Conservation (phyloP, 2,329 filamentous ascomycete species). For the Fusarium begoniae region DNA sequence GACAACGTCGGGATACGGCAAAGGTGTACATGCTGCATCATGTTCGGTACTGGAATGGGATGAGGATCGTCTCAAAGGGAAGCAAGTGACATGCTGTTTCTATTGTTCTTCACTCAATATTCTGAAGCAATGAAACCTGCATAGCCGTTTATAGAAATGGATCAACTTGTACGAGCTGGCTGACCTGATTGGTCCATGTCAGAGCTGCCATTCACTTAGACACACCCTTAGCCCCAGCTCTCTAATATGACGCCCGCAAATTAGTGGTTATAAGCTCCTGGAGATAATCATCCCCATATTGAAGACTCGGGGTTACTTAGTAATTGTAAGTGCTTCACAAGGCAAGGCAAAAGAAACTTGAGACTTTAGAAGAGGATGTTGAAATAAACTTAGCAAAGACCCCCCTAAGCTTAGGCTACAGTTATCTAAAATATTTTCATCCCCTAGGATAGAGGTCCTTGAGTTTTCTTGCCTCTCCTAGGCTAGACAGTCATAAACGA, state of each 20-base stretch:
- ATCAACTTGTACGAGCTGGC: neutral
- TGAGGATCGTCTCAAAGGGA: neutral
- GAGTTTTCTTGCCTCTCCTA: neutral
- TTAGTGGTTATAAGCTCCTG: neutral
- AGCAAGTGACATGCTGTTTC: neutral
- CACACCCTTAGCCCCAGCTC: neutral
- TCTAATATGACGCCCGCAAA: neutral
- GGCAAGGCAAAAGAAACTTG: neutral
- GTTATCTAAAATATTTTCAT: neutral
- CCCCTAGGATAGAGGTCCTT: neutral
- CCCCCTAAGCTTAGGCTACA: neutral
- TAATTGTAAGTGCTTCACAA: conserved; percentile 2
- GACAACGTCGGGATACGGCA: neutral
- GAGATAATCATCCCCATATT: neutral
- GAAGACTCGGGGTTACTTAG: neutral
- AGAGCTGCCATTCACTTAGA: neutral
- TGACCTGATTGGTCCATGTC: neutral
- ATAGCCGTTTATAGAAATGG: neutral
- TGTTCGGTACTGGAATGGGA: neutral
- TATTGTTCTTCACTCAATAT: neutral
- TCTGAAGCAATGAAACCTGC: neutral
- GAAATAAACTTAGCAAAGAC: neutral
- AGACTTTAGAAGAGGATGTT: neutral
- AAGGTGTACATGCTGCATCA: neutral
- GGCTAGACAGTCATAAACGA: neutral